Conservation (phyloP, 169 alveolate species). For the Plasmodium gonderi region DNA sequence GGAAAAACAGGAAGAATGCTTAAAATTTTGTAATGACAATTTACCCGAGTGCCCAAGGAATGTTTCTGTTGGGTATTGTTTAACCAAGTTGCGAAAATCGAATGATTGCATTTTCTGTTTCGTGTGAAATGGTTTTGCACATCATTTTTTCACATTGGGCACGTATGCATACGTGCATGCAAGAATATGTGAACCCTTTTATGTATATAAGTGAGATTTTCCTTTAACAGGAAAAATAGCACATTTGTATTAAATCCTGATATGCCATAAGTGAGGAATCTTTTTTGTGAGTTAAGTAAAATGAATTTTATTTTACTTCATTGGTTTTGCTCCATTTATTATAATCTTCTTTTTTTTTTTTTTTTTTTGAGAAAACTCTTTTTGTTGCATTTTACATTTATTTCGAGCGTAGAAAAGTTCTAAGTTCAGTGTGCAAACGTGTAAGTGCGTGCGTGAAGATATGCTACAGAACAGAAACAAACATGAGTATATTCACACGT, state of each 20-base stretch:
- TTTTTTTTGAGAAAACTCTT: not conserved
- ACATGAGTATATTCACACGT: not conserved
- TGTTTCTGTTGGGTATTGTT: conserved; percentile 9
- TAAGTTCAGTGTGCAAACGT: not conserved
- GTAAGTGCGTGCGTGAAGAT: not conserved
- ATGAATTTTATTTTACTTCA: not conserved
- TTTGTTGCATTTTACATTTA: not conserved
- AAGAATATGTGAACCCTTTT: not conserved
- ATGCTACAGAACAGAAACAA: not conserved
- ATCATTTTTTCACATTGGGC: not conserved
- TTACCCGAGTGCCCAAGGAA: not conserved
- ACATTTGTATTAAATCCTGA: not conserved
- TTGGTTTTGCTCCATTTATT: too few species aligned
- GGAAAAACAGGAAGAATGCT: not conserved
- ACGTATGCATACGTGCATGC: not conserved
- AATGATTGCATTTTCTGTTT: conserved; percentile 15
- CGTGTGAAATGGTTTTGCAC: not conserved
- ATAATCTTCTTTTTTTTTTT: not conserved
- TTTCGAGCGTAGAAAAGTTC: not conserved
- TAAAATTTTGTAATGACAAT: not conserved
- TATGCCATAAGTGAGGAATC: not conserved
- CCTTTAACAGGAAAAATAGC: not conserved
- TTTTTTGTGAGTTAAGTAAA: not conserved
- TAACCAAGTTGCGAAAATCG: not conserved
- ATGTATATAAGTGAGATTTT: not conserved